Base-by-base conservation (phyloP, 2,329 filamentous ascomycete species). In the Tolypocladium amazonense region DNA sequence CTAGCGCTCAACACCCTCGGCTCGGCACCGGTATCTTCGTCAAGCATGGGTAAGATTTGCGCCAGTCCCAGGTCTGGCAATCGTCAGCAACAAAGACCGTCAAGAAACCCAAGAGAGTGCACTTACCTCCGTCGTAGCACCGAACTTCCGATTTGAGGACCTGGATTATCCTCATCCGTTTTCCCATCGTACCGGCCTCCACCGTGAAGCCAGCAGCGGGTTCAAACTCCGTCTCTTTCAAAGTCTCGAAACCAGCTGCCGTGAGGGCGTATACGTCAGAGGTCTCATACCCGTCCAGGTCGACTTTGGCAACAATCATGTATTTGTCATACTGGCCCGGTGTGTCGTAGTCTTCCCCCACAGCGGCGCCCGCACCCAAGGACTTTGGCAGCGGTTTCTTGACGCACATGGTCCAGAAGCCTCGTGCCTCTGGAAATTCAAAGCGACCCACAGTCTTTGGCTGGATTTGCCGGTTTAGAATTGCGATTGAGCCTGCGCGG, bases 1-100 rank as follows among this genome's bases (percentile, higher is more conserved):
- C 89, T 95, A 43, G 90, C 88, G 67, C 86, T 88, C 54, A 92
- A 77, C 50, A 94, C 88, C 58, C 87, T 82, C 5, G 90, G 87
- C 67, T 96, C 90, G 25, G 84, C 87, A 15, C 89, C 92, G 0
- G 88, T 92, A 64, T 94, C 90, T 67, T 96, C 94, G 67, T 97
- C 94, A 62, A 90, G 84, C 82, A 97, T 91, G 0, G 92, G 91
- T 56, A 97, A 82, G 59, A 99, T 97, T 69, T 97, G 93, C 54
- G 88, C 87, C 58, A 99, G 81, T 14, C 88, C 90, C 61, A 99
- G 83, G 72, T 96, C 90, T 91, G 68, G 1, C n/a, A 9, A 0
- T 20, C 11, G 60, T 72, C 35, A 71, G 66, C 47, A 11, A 37
- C 15, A 11, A 37, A 37, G 2, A 2, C 41, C 37, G 41, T 5